Percentiles rank a stretch among this genome's conserved stretches.
phyloP scores from a whole-genome alignment of 1,284 basidiomycete species.

The Athelia psychrophila region DNA sequence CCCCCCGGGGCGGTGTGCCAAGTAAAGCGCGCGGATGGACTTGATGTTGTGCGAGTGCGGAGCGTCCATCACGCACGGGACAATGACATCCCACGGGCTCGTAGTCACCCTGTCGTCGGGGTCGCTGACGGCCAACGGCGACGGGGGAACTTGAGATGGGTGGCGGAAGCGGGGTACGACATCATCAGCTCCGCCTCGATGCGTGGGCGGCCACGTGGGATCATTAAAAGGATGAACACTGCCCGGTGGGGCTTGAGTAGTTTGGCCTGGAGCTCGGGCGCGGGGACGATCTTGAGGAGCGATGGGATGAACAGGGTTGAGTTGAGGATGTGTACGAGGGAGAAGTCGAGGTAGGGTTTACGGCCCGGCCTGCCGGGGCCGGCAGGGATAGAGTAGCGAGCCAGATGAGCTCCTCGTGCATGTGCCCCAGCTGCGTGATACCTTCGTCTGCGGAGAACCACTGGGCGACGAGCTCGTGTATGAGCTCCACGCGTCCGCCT shows the following conservation, averaged over 20 bases:
- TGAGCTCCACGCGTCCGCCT: constrained; percentile 41
- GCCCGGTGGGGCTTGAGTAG: constrained; percentile 50
- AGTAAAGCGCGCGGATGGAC: constrained; percentile 52
- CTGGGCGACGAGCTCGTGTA: constrained; percentile 44
- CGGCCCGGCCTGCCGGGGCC: constrained; percentile 48
- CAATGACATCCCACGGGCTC: constrained; percentile 60
- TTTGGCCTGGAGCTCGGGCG: constrained; percentile 35
- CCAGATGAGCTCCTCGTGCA: constrained; percentile 55
- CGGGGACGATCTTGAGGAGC: constrained; percentile 36
- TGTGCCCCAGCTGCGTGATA: constrained; percentile 35
- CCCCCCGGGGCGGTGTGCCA: constrained; percentile 41
- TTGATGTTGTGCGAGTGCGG: constrained; percentile 65
- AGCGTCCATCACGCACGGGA: constrained; percentile 50
- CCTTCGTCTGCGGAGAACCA: constrained; percentile 32
- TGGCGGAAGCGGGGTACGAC: constrained; percentile 44
- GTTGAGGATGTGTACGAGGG: constrained; percentile 70
- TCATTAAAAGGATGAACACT: constrained; percentile 38
- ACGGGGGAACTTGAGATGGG: constrained; percentile 7
- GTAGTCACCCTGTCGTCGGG: constrained; percentile 32
- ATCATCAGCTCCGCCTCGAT: constrained; percentile 56
- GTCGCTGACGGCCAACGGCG: constrained; percentile 31
- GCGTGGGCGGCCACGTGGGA: constrained; percentile 56
- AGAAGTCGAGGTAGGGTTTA: constrained; percentile 62
- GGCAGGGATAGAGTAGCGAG: constrained; percentile 48
- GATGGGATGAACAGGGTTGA: constrained; percentile 59